Conservation (phyloP, 2,329 filamentous ascomycete genomes). For the Neocatenulostroma microsporum region DNA sequence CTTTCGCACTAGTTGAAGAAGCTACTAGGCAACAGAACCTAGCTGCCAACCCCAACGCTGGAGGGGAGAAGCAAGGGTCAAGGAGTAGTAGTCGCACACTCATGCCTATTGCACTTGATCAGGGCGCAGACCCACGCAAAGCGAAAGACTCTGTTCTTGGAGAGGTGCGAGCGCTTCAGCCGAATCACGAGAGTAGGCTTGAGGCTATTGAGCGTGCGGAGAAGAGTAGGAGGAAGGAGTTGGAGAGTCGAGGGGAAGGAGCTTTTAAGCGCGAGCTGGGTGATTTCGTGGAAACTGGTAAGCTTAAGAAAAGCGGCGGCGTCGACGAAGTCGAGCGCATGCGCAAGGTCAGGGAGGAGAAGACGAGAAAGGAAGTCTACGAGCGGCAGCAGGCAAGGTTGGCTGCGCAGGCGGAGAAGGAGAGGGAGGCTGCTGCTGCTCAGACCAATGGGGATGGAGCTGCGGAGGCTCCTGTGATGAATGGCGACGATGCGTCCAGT, state of each 20-base stretch:
- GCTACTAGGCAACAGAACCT: conserved; percentile 93
- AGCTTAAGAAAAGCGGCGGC: conserved; percentile 90
- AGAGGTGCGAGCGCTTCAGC: conserved; percentile 85
- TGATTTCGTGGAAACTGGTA: conserved; percentile 79
- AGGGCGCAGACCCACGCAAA: conserved; percentile 59
- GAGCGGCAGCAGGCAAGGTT: conserved; percentile 46
- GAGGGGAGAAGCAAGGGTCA: conserved; percentile 22
- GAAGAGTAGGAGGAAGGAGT: conserved; percentile 79
- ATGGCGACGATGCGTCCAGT: conserved; percentile 1
- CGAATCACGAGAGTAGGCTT: conserved; percentile 85
- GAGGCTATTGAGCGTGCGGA: conserved; percentile 98
- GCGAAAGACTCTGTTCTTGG: conserved; percentile 88
- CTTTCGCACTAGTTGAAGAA: conserved; percentile 90
- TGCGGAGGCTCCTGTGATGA: conserved; percentile 12
- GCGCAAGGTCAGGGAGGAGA: conserved; percentile 77
- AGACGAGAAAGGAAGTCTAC: conserved; percentile 67
- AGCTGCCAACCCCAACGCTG: conserved; percentile 47
- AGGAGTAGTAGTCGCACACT: conserved; percentile 25
- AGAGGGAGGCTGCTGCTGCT: conserved; percentile 6
- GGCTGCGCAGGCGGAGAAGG: conserved; percentile 14
- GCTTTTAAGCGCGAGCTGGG: conserved; percentile 81
- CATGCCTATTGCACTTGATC: conserved; percentile 34
- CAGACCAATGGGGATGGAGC: conserved; percentile 18
- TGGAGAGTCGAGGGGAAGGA: conserved; percentile 62
- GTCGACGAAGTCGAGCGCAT: conserved; percentile 88